phyloP scores from a whole-genome alignment of 768 basidiomycete species.

The Naganishia onofrii region DNA sequence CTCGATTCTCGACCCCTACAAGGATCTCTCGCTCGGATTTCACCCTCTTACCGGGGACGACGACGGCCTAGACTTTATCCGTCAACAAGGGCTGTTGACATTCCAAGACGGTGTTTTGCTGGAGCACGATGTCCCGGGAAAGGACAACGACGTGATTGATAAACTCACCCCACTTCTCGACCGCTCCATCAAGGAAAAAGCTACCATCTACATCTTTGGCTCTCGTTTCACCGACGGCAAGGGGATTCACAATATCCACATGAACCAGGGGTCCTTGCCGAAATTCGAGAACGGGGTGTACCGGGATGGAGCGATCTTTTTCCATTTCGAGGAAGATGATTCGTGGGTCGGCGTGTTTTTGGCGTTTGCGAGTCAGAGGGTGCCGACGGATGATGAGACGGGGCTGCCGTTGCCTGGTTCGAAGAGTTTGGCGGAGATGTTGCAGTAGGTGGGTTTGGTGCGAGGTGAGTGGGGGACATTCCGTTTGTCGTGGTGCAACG shows the following conservation, averaged over 20 bases:
- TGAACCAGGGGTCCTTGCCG: conserved; percentile 19
- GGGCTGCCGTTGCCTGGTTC: neutral
- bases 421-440: conserved; percentile 1
- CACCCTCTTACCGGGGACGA: conserved; percentile 4
- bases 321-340: conserved; percentile 26
- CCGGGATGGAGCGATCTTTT: conserved; percentile 10
- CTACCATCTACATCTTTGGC: conserved; percentile 23
- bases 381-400: conserved; percentile 22
- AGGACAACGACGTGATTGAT: conserved; percentile 21
- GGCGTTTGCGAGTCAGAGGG: conserved; percentile 25
- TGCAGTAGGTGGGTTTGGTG: too few relatives aligned
- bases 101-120: neutral
- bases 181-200: conserved; percentile 12
- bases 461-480: neutral
- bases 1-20: neutral
- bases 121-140: conserved; percentile 15
- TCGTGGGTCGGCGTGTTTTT: conserved; percentile 20
- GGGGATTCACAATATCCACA: conserved; percentile 20
- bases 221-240: neutral
- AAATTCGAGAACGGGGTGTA: conserved; percentile 19
- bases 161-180: conserved; percentile 9
- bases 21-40: conserved; percentile 6
- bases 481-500: neutral
- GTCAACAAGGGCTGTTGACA: neutral
- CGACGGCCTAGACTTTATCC: conserved; percentile 15